phyloP scores from a whole-genome alignment of 306 rosid genomes.

The Alnus glutinosa region DNA sequence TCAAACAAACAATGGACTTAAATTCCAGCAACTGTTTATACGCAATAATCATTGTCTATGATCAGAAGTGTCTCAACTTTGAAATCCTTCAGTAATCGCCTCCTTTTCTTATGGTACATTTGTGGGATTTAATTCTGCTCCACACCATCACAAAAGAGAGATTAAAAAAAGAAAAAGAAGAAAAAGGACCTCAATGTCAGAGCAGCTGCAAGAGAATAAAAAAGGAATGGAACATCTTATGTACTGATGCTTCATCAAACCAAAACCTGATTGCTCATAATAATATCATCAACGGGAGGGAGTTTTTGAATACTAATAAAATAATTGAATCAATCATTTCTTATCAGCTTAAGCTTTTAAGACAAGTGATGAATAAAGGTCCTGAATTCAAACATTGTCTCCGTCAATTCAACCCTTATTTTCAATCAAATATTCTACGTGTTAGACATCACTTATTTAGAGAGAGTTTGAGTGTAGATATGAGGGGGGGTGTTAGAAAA shows the following conservation, averaged over 20 bases:
- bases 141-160: background rate
- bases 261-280: background rate
- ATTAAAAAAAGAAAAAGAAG: background rate
- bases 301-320: no score
- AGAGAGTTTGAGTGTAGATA: no score
- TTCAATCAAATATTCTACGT: no score
- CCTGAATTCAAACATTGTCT: no score
- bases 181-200: constrained; percentile 16
- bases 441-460: no score
- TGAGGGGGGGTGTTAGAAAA: no score
- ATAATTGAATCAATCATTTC: no score
- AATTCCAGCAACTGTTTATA: constrained; percentile 26
- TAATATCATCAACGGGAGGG: background rate
- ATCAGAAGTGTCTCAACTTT: constrained; percentile 32
- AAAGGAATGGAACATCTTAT: constrained; percentile 22
- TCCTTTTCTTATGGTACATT: constrained; percentile 23
- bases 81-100: constrained; percentile 30
- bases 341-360: no score
- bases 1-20: constrained; percentile 1
- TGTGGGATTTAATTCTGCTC: constrained; percentile 23
- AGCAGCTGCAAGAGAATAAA: constrained; percentile 38
- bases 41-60: constrained; percentile 26
- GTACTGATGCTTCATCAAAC: constrained; percentile 19
- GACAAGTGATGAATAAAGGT: no score
- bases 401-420: no score